These are phyloP conservation scores for Globisporangium radiosum DNA, from an alignment of 352 stramenopile species.

Conservation along the genomic window DNA sequence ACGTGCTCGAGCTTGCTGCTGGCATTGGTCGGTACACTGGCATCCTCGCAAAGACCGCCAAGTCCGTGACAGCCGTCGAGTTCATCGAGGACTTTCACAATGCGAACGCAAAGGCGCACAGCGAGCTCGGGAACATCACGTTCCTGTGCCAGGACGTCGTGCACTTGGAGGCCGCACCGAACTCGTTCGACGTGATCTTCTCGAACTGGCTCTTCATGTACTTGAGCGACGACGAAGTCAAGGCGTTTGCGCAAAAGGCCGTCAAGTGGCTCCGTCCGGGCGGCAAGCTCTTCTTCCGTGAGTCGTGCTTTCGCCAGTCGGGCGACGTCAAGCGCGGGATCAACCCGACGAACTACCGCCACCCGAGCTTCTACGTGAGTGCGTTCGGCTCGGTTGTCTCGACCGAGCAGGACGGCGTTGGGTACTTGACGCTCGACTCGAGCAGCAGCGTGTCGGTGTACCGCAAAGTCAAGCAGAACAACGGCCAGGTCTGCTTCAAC, in stretches of 20 bases:
- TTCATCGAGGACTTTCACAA: conserved; percentile 80
- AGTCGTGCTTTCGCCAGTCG: conserved; percentile 63
- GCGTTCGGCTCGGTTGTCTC: conserved; percentile 45
- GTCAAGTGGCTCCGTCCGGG: conserved; percentile 58
- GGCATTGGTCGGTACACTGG: conserved; percentile 68
- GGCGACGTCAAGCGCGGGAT: conserved; percentile 49
- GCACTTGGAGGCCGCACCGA: conserved; percentile 38
- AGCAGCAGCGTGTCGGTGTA: conserved; percentile 58
- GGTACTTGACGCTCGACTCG: conserved; percentile 59
- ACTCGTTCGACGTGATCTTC: conserved; percentile 69
- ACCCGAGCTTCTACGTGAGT: conserved; percentile 56
- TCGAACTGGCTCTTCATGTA: conserved; percentile 82
- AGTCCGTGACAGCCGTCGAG: conserved; percentile 57
- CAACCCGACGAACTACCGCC: conserved; percentile 67
- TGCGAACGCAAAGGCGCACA: conserved; percentile 38
- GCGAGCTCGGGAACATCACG: conserved; percentile 46
- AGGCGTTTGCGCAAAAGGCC: conserved; percentile 45
- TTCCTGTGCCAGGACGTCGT: conserved; percentile 71
- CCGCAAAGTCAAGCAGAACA: conserved; percentile 79
- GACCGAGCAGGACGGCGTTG: conserved; percentile 33
- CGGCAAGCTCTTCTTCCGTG: conserved; percentile 60
- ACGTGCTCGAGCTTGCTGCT: conserved; percentile 59
- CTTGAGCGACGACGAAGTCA: conserved; percentile 48
- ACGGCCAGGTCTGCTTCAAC: conserved; percentile 69
- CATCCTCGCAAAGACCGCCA: conserved; percentile 37